These are phyloP conservation scores for Centrapalus pauciflorus DNA, from an alignment of 129 eudicot genomes.

Conservation along the genomic window DNA sequence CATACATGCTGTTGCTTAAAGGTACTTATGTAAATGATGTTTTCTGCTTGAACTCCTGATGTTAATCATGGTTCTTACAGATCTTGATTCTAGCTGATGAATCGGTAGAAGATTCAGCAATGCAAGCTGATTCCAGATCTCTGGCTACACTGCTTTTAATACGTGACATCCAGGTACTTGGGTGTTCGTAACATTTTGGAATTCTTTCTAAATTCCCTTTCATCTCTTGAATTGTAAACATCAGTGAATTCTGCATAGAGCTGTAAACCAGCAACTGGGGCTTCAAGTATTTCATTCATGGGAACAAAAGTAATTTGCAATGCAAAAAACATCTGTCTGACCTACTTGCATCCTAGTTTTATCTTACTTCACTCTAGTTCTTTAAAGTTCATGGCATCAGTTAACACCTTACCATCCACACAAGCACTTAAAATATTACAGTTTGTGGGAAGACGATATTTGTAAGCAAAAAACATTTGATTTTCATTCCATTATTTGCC, in stretches of 20 bases:
- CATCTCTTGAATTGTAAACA: not conserved
- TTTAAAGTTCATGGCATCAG: not conserved
- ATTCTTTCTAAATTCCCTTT: no score
- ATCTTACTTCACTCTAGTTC: not conserved
- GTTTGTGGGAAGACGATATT: no score
- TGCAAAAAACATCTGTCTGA: not conserved
- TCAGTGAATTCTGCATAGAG: not conserved
- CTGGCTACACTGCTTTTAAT: slow-evolving; percentile 81
- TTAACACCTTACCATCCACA: not conserved
- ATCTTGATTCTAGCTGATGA: slow-evolving; percentile 90
- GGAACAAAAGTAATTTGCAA: not conserved
- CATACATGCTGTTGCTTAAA: not conserved
- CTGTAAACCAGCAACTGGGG: not conserved
- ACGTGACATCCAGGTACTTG: slow-evolving; percentile 82
- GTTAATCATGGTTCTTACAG: slow-evolving; percentile 36
- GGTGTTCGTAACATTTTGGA: not conserved
- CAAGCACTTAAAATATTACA: not conserved
- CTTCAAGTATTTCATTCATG: not conserved
- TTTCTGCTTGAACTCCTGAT: slow-evolving; percentile 8
- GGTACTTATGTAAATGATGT: not conserved
- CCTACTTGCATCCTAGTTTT: not conserved
- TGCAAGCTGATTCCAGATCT: slow-evolving; percentile 88
- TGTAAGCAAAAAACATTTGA: no score
- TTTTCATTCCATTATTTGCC: no score
- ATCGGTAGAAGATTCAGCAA: slow-evolving; percentile 93